Evolutionary conservation across 75 land plant species (phyloP).

Genomic region (Chamaecyparis obtusa): DNA sequence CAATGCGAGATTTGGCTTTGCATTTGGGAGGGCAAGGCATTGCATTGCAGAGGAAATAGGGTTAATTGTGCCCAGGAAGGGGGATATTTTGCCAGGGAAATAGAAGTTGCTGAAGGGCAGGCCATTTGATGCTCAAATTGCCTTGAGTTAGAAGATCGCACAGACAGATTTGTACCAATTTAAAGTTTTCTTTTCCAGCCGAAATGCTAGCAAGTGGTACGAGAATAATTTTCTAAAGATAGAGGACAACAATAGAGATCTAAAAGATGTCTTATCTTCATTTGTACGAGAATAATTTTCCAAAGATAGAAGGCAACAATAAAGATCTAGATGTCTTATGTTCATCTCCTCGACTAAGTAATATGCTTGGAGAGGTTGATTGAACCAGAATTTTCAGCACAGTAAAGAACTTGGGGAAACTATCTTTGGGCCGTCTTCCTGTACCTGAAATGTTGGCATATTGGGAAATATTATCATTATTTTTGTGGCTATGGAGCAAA

Average conservation of each 20-base stretch:
- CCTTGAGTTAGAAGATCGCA: constrained; percentile 33
- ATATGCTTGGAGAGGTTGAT: constrained; percentile 49
- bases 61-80: constrained; percentile 10
- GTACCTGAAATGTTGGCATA: constrained; percentile 21
- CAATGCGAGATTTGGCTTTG: neutral
- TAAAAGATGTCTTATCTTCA: constrained; percentile 23
- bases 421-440: constrained; percentile 25
- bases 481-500: constrained; percentile 22
- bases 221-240: constrained; percentile 39
- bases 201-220: constrained; percentile 32
- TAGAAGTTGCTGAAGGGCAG: constrained; percentile 37
- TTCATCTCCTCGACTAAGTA: constrained; percentile 26
- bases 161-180: neutral
- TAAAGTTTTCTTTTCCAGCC: neutral
- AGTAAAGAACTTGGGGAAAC: constrained; percentile 20
- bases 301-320: constrained; percentile 31
- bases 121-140: constrained; percentile 49
- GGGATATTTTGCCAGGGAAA: constrained; percentile 34
- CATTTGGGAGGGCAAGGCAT: neutral
- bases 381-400: constrained; percentile 14
- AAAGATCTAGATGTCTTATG: constrained; percentile 27
- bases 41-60: neutral
- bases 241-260: constrained; percentile 21
- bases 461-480: constrained; percentile 18
- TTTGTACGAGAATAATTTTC: constrained; percentile 36